Evolutionary conservation across 192 early-diverging fungal genomes (phyloP), one percentile per base, ranked within the genome.

Genomic region (Linnemannia zychae): DNA sequence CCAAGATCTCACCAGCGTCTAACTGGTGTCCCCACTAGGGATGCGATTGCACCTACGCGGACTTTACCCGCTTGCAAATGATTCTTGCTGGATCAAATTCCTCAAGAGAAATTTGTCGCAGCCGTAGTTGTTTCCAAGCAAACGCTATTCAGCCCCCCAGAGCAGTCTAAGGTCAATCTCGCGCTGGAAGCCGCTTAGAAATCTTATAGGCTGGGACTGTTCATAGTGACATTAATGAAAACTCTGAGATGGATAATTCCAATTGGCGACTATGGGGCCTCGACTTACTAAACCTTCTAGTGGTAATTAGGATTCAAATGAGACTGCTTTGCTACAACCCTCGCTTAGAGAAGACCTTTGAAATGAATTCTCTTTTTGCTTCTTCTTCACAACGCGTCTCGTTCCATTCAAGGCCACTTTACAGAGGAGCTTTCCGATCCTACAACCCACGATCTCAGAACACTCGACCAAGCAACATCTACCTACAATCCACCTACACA

Each of bases 141-240:
- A 84, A 84, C 81, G 81, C 81, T 84, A 84, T 84, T 84, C 81
- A 84, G 81, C 81, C 81, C 67, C 50, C 81, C 81, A 77, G 66
- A 68, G 71, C 76, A 78, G 81, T 72, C 70, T 36, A 70, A 49
- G 20, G n/a, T 20, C 40, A 24, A 71, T 12, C 7, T 33, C 48
- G 17, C 18, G 72, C 20, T 63, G 24, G 24, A 7, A 31, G 11
- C 12, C 1, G 7, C 24, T 7, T 31, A 3, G 3, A 12, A 2
- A 3, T 13, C 57, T 63, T 63, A 63, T 63, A 63, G 0, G 22
- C 9, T 24, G 28, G 11, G 57, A 63, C 57, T 63, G 57, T 15
- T 57, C n/a, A 1, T 57, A 4, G n/a, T n/a, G n/a, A n/a, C n/a
- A n/a, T n/a, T n/a, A n/a, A n/a, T n/a, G n/a, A n/a, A 4, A 22